Base-by-base conservation (phyloP, 768 basidiomycete species). In the Hysterangium stoloniferum region DNA sequence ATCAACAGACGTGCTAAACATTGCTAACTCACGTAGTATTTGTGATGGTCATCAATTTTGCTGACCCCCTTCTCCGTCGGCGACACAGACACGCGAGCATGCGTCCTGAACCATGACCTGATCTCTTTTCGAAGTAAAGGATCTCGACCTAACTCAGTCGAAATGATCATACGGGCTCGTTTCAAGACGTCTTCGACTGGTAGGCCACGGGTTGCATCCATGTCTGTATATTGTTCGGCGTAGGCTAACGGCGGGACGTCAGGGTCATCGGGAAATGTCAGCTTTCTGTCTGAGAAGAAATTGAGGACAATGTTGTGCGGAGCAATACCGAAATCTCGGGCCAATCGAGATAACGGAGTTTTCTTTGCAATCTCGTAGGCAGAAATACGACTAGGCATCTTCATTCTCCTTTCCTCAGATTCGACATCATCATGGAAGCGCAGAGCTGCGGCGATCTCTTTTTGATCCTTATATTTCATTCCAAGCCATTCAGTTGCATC, bases 101-200 rank as follows among this genome's bases (percentile, higher is more conserved):
- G 79, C 11, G 74, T 71, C 60, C 77, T 82, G 73, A 92, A 93
- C 32, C 78, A 62, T 49, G 80, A 74, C 45, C 96, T 80, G 45
- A 91, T 80, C 51, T 81, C 75, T 55, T 82, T 80, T 35, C 91
- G 75, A 27, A 99, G 75, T 9, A 91, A 68, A 11, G 95, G 95
- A 63, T 99, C 95, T 62, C 88, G 94, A 29, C 89, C 88, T 15
- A 98, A 75, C 63, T 98, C 96, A 0, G 87, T 90, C 5, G 85
- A 77, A 41, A 98, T 68, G 50, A 98, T 84, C 73, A 89, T 77
- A 42, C 88, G 79, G 8, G 90, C 87, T 29, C 78, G 78, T 41
- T 73, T 73, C 40, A 92, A 75, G 24, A 87, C 63, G 47, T 89
- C 84, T 49, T 88, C 82, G 0, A 82, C 68, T 8, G 77, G 60